Evolutionary conservation across 768 basidiomycete species (phyloP), one percentile per base, ranked within the genome.

Genomic region (Pulveroboletus ravenelii): DNA sequence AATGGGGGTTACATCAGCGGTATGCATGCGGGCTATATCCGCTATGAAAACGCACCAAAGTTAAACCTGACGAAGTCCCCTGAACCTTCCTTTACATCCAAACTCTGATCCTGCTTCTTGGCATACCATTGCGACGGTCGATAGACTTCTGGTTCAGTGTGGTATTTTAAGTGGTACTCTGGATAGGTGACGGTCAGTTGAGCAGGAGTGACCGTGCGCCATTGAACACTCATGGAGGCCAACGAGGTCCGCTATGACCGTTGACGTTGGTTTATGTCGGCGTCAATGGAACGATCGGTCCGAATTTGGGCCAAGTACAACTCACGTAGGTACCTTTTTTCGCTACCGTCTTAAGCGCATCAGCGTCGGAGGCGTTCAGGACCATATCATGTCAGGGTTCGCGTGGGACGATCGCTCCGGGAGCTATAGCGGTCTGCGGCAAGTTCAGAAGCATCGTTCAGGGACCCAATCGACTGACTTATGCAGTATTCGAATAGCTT

Each of bases 401-500:
- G 5, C 70, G 64, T 15, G 66, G 52, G 32, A 67, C 53, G 12
- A 65, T 44, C 23, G 56, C 59, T 10, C 58, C 65, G 9, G 70
- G 49, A 17, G 70, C 68, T 69, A 23, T 14, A 17, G 20, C 9
- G 18, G 6, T 10, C 13, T 25, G 44, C 2, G 27, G 41, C n/a
- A 20, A 10, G 20, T 41, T 41, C 36, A 23, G 30, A 23, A 13
- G n/a, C 23, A 4, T 39, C 3, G 6, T 9, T 7, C 2, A 6
- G 18, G 23, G 17, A 41, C 14, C 10, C 8, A 18, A 29, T 20
- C 15, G 2, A 1, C 3, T 20, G 18, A 59, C 68, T 3, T 20
- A 70, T 69, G 70, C 32, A 54, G 66, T 49, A 72, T 43, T 29
- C 70, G 54, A 17, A 59, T 30, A 4, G 59, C 61, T 53, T 71